Conservation (phyloP, 208 protist genomes). For the Herpetomonas muscarum region DNA sequence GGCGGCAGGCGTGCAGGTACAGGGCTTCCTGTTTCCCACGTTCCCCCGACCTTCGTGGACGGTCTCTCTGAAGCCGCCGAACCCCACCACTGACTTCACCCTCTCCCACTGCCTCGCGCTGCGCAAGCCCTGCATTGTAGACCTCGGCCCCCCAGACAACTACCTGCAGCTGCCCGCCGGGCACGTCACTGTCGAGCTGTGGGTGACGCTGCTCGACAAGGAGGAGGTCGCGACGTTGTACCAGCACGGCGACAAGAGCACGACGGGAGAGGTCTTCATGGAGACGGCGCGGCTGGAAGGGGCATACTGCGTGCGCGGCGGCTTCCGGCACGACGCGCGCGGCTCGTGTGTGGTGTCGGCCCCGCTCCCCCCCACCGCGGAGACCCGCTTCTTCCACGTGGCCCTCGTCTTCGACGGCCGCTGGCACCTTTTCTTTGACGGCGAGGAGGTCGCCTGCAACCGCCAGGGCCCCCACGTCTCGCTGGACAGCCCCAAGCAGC, state of each 20-base stretch:
- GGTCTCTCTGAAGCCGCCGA: slow-evolving; percentile 22
- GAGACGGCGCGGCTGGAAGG: slow-evolving; percentile 78
- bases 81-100: slow-evolving; percentile 17
- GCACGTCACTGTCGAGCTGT: slow-evolving; percentile 85
- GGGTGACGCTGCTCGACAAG: slow-evolving; percentile 72
- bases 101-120: slow-evolving; percentile 56
- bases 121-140: slow-evolving; percentile 60
- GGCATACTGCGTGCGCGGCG: slow-evolving; percentile 72
- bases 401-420: slow-evolving; percentile 83
- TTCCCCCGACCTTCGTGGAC: slow-evolving; percentile 25
- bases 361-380: slow-evolving; percentile 52
- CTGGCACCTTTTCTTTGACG: slow-evolving; percentile 83
- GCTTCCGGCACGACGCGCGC: slow-evolving; percentile 83
- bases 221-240: slow-evolving; percentile 81
- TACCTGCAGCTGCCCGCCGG: slow-evolving; percentile 59
- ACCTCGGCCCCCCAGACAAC: slow-evolving; percentile 68
- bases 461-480: slow-evolving; percentile 66
- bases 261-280: slow-evolving; percentile 86
- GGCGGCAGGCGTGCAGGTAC: slow-evolving; percentile 18
- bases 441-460: slow-evolving; percentile 61
- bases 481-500: slow-evolving; percentile 62
- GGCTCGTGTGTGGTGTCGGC: slow-evolving; percentile 73
- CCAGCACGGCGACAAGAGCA: slow-evolving; percentile 85
- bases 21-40: slow-evolving; percentile 22
- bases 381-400: slow-evolving; percentile 74